Evolutionary conservation across 345 rosid genomes (phyloP), one percentile per base, ranked within the genome.

Genomic region (Bruguiera parviflora): DNA sequence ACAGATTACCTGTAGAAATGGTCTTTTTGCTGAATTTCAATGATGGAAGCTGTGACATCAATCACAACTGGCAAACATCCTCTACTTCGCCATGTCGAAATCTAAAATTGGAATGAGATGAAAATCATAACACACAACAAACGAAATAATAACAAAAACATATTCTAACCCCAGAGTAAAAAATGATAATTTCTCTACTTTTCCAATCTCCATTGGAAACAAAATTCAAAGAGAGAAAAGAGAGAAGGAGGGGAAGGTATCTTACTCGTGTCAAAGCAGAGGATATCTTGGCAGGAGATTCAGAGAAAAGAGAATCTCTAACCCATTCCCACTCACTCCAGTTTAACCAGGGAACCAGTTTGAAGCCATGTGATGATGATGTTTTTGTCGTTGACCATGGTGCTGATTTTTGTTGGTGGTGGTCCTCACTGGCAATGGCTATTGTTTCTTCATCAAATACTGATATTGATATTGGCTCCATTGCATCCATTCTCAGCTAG

Each of bases 291-390:
- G 74, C 66, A 22, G 87, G 78, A 31, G 92, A 85, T 71, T 88
- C 84, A 31, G 96, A 92, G 87, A 92, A 92, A 67, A 96, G 86
- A 69, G 88, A 85, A 57, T 83, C 91, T 72, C 91, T 79, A 16
- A 95, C 91, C 47, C 66, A 77, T 75, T 87, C 94, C 99, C 99
- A 92, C 73, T 95, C 98, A 22, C 84, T 77, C 98, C 99, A 92
- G 64, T 73, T 92, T 77, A 95, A 75, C 98, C 97, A 95, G 0
- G 98, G 97, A 60, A 94, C 96, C 70, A 85, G 74, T 64, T 84
- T 89, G 83, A 73, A 83, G 77, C 78, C 77, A 58, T 59, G 56
- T n/a, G 86, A 75, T 28, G 73, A 56, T 16, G 57, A 43, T 3
- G 18, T 11, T 33, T 33, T 33, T 43, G 49, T 43, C 3, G 19